A percentile compares a stretch with the other conserved stretches of the same genome.
Conservation (phyloP, 495 filamentous ascomycete species). For the Bacidia rubella region DNA sequence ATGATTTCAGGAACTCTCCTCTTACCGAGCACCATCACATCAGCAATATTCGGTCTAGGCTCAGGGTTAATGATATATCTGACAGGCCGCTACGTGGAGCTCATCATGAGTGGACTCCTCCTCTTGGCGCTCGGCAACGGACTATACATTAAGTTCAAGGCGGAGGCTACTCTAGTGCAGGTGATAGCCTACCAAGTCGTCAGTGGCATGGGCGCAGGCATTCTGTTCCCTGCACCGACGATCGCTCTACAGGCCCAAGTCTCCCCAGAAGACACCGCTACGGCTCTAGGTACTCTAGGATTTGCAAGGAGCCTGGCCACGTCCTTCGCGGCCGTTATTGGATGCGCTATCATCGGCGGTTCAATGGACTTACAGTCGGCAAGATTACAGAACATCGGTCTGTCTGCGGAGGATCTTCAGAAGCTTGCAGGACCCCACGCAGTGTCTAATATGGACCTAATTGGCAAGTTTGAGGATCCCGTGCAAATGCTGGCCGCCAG, state of each 20-base stretch:
- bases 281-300: constrained; percentile 61
- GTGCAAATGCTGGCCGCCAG: constrained; percentile 33
- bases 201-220: constrained; percentile 39
- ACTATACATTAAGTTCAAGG: constrained; percentile 34
- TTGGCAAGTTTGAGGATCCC: constrained; percentile 31
- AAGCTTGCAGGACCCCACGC: constrained; percentile 36
- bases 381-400: constrained; percentile 32
- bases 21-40: constrained; percentile 37
- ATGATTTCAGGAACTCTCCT: constrained; percentile 38
- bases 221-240: constrained; percentile 47
- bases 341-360: constrained; percentile 65
- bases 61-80: constrained; percentile 42
- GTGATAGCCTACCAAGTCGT: constrained; percentile 47
- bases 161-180: constrained; percentile 26
- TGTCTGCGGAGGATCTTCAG: constrained; percentile 25
- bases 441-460: constrained; percentile 36
- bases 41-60: constrained; percentile 34
- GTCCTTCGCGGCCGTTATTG: constrained; percentile 27
- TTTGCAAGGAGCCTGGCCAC: constrained; percentile 58
- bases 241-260: constrained; percentile 68
- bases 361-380: constrained; percentile 34
- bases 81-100: constrained; percentile 45
- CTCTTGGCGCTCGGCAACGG: constrained; percentile 39
- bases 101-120: constrained; percentile 36
- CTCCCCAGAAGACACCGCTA: constrained; percentile 53